Evolutionary conservation across 2,329 filamentous ascomycete genomes (phyloP).

Genomic region (Graphilbum fragrans): DNA sequence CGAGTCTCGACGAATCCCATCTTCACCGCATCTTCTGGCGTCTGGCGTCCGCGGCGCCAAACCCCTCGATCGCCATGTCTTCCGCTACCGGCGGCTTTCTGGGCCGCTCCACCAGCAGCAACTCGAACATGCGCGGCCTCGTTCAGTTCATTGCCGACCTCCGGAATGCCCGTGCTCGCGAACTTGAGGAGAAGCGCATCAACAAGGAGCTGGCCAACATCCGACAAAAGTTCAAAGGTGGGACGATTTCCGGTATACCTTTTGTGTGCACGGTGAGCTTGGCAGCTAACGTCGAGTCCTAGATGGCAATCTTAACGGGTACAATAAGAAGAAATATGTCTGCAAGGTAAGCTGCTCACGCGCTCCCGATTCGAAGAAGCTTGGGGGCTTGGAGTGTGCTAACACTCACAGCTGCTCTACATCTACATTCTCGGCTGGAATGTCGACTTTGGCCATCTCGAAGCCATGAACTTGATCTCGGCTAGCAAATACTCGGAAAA

Average conservation of each 20-base stretch:
- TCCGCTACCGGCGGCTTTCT: constrained; percentile 48
- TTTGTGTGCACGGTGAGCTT: neutral
- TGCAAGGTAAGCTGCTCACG: constrained; percentile 68
- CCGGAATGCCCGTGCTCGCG: constrained; percentile 84
- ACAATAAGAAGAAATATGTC: constrained; percentile 99
- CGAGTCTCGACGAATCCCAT: no score
- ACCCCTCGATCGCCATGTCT: constrained; percentile 31
- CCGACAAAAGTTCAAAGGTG: constrained; percentile 91
- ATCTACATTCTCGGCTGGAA: constrained; percentile 99
- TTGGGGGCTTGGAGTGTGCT: neutral
- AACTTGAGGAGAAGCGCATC: constrained; percentile 97
- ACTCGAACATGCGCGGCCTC: constrained; percentile 65
- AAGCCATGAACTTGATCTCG: constrained; percentile 95
- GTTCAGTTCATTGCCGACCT: constrained; percentile 98
- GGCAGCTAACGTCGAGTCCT: neutral
- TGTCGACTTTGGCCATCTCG: constrained; percentile 95
- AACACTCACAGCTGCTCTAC: constrained; percentile 57
- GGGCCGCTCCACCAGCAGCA: constrained; percentile 52
- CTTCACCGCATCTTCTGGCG: neutral
- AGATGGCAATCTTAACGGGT: constrained; percentile 85
- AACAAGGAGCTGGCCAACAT: constrained; percentile 99
- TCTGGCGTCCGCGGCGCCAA: neutral
- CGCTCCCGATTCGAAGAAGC: neutral
- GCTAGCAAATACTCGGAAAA: constrained; percentile 97
- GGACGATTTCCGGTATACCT: constrained; percentile 7